Evolutionary conservation across 345 rosid genomes (phyloP).

Genomic region (Pugionium dolabratum): DNA sequence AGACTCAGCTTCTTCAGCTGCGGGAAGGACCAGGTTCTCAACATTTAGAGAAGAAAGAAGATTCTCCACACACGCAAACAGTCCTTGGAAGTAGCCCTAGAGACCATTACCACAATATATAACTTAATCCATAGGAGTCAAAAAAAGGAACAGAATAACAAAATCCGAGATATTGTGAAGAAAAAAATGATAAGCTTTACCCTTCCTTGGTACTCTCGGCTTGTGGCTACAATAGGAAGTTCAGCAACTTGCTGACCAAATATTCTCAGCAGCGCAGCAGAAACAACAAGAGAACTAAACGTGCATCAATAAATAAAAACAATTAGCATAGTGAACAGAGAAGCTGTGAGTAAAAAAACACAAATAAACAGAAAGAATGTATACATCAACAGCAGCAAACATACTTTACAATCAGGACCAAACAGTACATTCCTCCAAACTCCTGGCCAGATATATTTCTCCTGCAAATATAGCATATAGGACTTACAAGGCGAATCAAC

Average conservation of each 20-base stretch:
- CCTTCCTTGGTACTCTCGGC: conserved; percentile 86
- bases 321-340: conserved; percentile 21
- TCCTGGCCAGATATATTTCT: conserved; percentile 98
- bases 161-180: neutral
- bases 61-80: conserved; percentile 81
- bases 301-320: conserved; percentile 1
- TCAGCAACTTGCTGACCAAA: conserved; percentile 93
- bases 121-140: neutral
- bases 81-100: conserved; percentile 90
- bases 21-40: conserved; percentile 88
- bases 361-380: neutral
- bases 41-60: conserved; percentile 72
- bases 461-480: conserved; percentile 49
- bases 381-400: conserved; percentile 20
- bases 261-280: conserved; percentile 93
- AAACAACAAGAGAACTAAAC: conserved; percentile 73
- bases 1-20: conserved; percentile 92
- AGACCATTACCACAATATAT: neutral
- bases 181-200: conserved; percentile 44
- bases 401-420: conserved; percentile 78
- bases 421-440: conserved; percentile 87
- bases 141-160: neutral
- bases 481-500: conserved; percentile 8
- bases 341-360: neutral
- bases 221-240: conserved; percentile 95